Conservation (phyloP, 2,329 filamentous ascomycete genomes). For the Zasmidium cellare region DNA sequence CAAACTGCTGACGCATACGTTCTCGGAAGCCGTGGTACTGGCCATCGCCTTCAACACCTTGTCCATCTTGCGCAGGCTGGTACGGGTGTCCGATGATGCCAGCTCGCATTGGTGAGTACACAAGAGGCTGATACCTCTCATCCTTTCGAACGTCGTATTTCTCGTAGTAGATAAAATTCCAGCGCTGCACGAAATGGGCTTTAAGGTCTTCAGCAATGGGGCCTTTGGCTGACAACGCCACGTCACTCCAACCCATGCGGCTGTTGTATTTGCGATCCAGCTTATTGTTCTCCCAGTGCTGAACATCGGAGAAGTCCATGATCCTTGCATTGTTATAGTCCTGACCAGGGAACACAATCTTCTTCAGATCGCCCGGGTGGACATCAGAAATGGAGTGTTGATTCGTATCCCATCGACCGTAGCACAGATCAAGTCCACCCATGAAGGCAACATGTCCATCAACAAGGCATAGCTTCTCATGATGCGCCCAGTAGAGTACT, state of each 20-base stretch:
- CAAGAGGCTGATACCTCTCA: conserved; percentile 46
- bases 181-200: conserved; percentile 79
- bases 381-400: conserved; percentile 78
- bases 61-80: conserved; percentile 25
- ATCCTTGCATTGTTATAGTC: conserved; percentile 78
- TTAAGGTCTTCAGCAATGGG: conserved; percentile 73
- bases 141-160: conserved; percentile 70
- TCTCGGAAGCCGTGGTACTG: conserved; percentile 34
- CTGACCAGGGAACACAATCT: conserved; percentile 81
- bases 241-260: conserved; percentile 91
- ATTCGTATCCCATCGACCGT: conserved; percentile 85
- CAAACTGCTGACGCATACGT: conserved; percentile 30
- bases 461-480: conserved; percentile 84
- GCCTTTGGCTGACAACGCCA: conserved; percentile 74
- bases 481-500: conserved; percentile 88
- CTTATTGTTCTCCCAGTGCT: conserved; percentile 81
- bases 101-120: conserved; percentile 37
- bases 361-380: conserved; percentile 73
- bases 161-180: conserved; percentile 85
- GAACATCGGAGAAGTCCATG: conserved; percentile 79
- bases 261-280: conserved; percentile 70
- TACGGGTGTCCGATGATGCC: conserved; percentile 37
- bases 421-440: conserved; percentile 85
- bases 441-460: conserved; percentile 83
- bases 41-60: conserved; percentile 26